Base-by-base conservation (phyloP, 768 basidiomycete genomes). In the Suillus fuscotomentosus region DNA sequence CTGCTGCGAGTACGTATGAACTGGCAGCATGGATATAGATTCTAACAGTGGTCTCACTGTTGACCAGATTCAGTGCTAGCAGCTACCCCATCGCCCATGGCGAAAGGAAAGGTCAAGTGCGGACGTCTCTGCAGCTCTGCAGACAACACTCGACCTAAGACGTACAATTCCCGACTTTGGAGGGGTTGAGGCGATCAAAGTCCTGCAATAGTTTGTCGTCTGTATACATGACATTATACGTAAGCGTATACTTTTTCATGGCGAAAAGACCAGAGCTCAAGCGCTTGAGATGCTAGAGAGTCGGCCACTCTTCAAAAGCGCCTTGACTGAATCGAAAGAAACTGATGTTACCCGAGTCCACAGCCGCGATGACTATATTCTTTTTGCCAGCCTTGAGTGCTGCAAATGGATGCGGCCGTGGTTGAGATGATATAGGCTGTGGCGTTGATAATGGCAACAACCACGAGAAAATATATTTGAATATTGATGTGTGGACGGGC, bases 261-360 rank as follows among this genome's bases (percentile, higher is more conserved):
- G 31, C 51, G 14, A 20, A 20, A 53, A 53, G 27, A 53, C 51
- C 17, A 11, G 56, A 41, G 41, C 17, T 41, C 10, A 41, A 42
- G 15, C 9, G 41, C 15, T 17, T 5, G 24, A 59, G 6, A 27
- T 7, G 17, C 24, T 59, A 59, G 17, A 59, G 57, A 42, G 57
- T 91, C 0, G 92, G 88, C 86, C 90, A 89, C 69, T 94, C 92
- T 61, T 85, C 87, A 73, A 99, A 98, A 10, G 82, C 87, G 0
- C 94, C 92, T 71, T 95, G 84, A 8, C 90, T 88, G 68, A 98
- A 95, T 61, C 91, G 81, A 77, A 94, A 92, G 81, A 97, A 96
- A 68, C 91, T 91, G 50, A 89, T 89, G 67, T 84, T 94, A 10
- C 96, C 94, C 2, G 87, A 84, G 76, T 97, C 95, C 5, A 96